Percentiles rank a stretch among this genome's conserved stretches.
These are phyloP conservation scores for Stentor roeselii DNA, from an alignment of 73 alveolate species.

Conservation along the genomic window DNA sequence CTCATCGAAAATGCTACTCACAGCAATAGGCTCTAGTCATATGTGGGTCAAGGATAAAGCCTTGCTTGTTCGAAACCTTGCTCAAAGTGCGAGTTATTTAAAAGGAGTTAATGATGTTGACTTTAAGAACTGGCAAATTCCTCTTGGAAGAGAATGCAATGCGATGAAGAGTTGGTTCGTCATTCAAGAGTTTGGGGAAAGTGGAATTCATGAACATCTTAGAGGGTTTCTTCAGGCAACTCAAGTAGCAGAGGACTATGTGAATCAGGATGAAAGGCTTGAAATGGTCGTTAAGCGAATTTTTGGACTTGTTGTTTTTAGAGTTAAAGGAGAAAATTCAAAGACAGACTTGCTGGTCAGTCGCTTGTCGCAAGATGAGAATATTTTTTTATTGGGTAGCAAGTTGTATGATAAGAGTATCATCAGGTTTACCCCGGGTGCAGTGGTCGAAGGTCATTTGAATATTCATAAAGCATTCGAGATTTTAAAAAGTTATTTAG, in stretches of 20 bases:
- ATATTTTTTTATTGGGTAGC: neutral
- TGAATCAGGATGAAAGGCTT: conserved; percentile 19
- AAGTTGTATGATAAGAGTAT: neutral
- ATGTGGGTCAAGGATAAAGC: conserved; percentile 8
- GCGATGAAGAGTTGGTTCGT: conserved; percentile 10
- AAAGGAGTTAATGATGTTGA: neutral
- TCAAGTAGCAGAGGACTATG: neutral
- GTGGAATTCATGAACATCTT: neutral
- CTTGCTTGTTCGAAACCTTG: neutral
- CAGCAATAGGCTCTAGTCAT: conserved; percentile 2
- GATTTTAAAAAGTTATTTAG: neutral
- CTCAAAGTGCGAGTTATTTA: conserved; percentile 23
- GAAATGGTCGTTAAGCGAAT: neutral
- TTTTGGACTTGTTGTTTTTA: conserved; percentile 27
- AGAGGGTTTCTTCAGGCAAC: neutral
- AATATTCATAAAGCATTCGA: conserved; percentile 1
- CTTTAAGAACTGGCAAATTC: neutral
- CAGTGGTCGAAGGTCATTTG: neutral
- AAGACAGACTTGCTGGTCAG: neutral
- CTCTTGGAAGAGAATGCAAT: conserved; percentile 27
- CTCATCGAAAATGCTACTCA: neutral
- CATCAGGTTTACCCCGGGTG: neutral
- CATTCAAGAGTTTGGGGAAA: neutral
- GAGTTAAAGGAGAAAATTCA: conserved; percentile 27
- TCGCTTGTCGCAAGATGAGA: neutral